These are phyloP conservation scores for Pittosporum tobira DNA, from an alignment of 129 eudicot species.

Conservation along the genomic window DNA sequence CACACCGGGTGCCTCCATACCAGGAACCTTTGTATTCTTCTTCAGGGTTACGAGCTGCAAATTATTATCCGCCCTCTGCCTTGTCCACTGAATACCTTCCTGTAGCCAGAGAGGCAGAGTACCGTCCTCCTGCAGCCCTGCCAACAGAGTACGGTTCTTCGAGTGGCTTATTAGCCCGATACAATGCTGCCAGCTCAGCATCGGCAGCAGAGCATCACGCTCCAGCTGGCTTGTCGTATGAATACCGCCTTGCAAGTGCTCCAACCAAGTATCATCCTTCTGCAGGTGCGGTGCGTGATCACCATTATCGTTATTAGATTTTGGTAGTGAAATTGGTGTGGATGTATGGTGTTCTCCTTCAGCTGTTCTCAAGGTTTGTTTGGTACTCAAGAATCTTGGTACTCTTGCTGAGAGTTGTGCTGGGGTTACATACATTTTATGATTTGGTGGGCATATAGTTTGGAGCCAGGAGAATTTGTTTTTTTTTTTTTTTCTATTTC, in stretches of 20 bases:
- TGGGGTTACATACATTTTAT: too few species aligned
- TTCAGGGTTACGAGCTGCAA: neutral
- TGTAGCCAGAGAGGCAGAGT: conserved; percentile 8
- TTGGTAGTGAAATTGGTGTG: neutral
- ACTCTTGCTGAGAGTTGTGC: too few species aligned
- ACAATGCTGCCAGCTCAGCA: neutral
- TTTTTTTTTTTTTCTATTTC: too few species aligned
- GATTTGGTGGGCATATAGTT: too few species aligned
- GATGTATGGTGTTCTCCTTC: too few species aligned
- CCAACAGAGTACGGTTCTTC: conserved; percentile 18
- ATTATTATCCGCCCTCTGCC: conserved; percentile 14
- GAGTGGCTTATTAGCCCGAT: neutral
- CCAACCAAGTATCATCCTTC: conserved; percentile 13
- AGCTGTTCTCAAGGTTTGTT: too few species aligned
- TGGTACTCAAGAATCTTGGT: too few species aligned
- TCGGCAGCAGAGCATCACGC: neutral
- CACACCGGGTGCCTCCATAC: conserved; percentile 31
- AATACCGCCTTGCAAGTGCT: conserved; percentile 20
- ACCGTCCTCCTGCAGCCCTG: neutral
- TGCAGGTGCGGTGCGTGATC: conserved; percentile 18
- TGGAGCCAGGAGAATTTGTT: too few species aligned
- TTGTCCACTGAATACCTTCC: conserved; percentile 30
- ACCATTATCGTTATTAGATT: conserved; percentile 27
- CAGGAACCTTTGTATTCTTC: conserved; percentile 31
- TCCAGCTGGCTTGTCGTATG: neutral